Conservation (phyloP, 2,329 filamentous ascomycete genomes). For the Neofusicoccum parvum region DNA sequence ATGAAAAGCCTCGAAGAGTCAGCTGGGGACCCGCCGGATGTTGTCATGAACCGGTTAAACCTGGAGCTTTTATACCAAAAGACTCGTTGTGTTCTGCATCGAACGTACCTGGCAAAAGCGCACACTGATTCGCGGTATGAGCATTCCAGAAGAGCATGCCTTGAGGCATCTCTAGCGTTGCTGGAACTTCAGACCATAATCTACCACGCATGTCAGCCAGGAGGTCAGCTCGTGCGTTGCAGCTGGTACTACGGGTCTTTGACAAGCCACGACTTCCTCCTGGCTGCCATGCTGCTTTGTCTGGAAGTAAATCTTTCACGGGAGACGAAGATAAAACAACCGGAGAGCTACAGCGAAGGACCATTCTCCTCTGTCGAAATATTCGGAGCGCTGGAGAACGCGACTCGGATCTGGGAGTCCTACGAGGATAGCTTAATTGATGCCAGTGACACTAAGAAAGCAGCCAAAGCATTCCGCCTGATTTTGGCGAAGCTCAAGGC, state of each 20-base stretch:
- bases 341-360: neutral
- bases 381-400: conserved; percentile 12
- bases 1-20: conserved; percentile 44
- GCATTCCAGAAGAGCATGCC: conserved; percentile 49
- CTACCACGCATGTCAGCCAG: conserved; percentile 49
- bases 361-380: conserved; percentile 5
- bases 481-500: conserved; percentile 14
- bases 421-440: conserved; percentile 19
- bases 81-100: conserved; percentile 56
- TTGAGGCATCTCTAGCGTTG: conserved; percentile 52
- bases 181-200: conserved; percentile 54
- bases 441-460: conserved; percentile 16
- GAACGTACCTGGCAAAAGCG: conserved; percentile 51
- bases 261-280: conserved; percentile 50
- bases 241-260: conserved; percentile 52
- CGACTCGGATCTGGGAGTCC: conserved; percentile 17
- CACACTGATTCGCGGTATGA: conserved; percentile 37
- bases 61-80: conserved; percentile 56
- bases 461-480: conserved; percentile 9
- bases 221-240: conserved; percentile 46
- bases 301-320: conserved; percentile 41
- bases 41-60: conserved; percentile 56
- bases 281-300: conserved; percentile 53
- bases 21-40: conserved; percentile 52
- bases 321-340: neutral